Evolutionary conservation across 441 rosid genomes (phyloP).

Genomic region (Capsella rubella): DNA sequence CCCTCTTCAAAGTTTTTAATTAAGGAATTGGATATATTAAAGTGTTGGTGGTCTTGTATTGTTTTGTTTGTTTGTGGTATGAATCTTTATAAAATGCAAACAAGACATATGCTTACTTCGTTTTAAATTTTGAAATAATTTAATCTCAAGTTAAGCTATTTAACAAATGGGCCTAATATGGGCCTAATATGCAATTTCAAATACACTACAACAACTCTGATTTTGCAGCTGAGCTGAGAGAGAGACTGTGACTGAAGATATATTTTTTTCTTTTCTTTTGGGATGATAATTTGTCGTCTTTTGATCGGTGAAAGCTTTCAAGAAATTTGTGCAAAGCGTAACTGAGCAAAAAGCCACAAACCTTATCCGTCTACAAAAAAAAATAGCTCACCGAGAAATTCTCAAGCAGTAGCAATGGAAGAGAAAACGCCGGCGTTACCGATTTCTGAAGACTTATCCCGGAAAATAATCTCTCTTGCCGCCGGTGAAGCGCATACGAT

Average conservation of each 20-base stretch:
- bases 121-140: no score
- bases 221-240: background rate
- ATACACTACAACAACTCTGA: background rate
- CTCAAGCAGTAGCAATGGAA: constrained; percentile 51
- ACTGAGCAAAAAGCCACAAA: constrained; percentile 12
- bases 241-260: background rate
- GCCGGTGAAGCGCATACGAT: constrained; percentile 92
- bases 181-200: background rate
- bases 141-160: background rate
- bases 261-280: background rate
- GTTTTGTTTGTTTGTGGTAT: constrained; percentile 15
- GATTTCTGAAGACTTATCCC: constrained; percentile 49
- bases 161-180: constrained; percentile 17
- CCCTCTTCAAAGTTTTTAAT: background rate
- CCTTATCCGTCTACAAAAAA: constrained; percentile 29
- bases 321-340: background rate
- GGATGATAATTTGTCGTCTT: no score
- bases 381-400: background rate
- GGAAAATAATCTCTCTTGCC: constrained; percentile 55
- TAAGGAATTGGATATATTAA: background rate
- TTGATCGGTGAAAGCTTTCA: background rate
- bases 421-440: constrained; percentile 8
- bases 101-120: background rate
- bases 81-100: constrained; percentile 1
- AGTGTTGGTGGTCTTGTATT: background rate